Percentiles rank a stretch among this genome's conserved stretches.
phyloP scores from a whole-genome alignment of 1,139 yeast species.

The Saccharomyces hybrid region DNA sequence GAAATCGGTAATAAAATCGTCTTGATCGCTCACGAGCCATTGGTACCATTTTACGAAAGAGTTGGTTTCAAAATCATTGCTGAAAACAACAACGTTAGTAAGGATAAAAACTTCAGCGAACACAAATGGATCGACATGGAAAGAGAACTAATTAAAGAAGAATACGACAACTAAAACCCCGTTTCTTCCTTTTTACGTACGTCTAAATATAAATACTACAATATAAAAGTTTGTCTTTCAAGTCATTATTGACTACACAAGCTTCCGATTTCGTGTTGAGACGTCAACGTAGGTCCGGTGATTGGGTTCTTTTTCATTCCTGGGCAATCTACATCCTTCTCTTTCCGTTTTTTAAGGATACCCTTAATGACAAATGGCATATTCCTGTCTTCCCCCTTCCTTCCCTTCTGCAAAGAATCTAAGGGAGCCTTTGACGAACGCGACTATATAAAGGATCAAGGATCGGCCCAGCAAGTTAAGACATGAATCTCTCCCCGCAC shows the following conservation, averaged over 20 bases:
- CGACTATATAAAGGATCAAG: background rate
- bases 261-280: background rate
- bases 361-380: background rate
- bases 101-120: slow-evolving; percentile 26
- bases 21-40: slow-evolving; percentile 60
- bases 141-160: slow-evolving; percentile 32
- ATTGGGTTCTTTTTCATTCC: background rate
- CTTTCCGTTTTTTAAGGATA: background rate
- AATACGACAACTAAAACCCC: slow-evolving; percentile 23
- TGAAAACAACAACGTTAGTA: slow-evolving; percentile 26
- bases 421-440: background rate
- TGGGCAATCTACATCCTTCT: background rate
- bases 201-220: background rate
- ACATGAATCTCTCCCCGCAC: background rate
- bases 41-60: slow-evolving; percentile 70
- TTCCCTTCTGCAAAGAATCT: background rate
- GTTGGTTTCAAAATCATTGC: slow-evolving; percentile 51
- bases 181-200: background rate
- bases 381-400: background rate
- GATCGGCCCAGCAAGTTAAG: background rate
- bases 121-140: slow-evolving; percentile 33
- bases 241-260: background rate
- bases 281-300: background rate
- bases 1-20: slow-evolving; percentile 75
- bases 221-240: background rate